A percentile compares a stretch with the other conserved stretches of the same genome.
phyloP scores from a whole-genome alignment of 176 grass and related monocot species.

The Lolium multiflorum region DNA sequence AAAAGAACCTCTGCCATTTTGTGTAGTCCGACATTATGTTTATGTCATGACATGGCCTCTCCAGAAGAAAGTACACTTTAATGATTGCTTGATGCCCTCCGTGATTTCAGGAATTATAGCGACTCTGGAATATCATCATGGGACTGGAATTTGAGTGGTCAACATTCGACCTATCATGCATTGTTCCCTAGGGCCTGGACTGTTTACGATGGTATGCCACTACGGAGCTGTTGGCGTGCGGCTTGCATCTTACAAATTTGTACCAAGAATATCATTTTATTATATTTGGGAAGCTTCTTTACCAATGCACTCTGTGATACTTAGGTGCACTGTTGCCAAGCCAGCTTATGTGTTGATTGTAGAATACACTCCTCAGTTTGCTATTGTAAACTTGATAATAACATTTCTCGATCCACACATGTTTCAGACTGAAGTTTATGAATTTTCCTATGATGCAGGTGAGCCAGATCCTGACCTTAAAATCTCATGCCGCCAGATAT shows the following conservation, averaged over 20 bases:
- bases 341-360: slow-evolving; percentile 1
- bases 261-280: neutral
- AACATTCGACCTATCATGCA: slow-evolving; percentile 97
- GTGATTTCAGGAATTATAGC: slow-evolving; percentile 68
- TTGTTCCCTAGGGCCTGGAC: slow-evolving; percentile 98
- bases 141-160: slow-evolving; percentile 97
- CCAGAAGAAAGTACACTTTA: neutral
- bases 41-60: slow-evolving; percentile 12
- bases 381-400: neutral
- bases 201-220: slow-evolving; percentile 89
- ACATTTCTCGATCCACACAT: neutral
- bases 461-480: slow-evolving; percentile 99
- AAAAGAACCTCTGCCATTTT: neutral
- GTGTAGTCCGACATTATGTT: slow-evolving; percentile 15
- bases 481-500: slow-evolving; percentile 99
- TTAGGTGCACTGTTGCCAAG: slow-evolving; percentile 28
- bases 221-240: slow-evolving; percentile 20
- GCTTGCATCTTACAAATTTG: slow-evolving; percentile 6
- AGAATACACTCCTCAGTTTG: neutral
- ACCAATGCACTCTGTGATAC: neutral
- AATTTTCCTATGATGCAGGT: slow-evolving; percentile 54
- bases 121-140: slow-evolving; percentile 95
- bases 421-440: neutral
- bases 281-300: slow-evolving; percentile 14
- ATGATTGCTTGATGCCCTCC: slow-evolving; percentile 29